Base-by-base conservation (phyloP, 2,329 filamentous ascomycete genomes). In the Cladophialophora exuberans region DNA sequence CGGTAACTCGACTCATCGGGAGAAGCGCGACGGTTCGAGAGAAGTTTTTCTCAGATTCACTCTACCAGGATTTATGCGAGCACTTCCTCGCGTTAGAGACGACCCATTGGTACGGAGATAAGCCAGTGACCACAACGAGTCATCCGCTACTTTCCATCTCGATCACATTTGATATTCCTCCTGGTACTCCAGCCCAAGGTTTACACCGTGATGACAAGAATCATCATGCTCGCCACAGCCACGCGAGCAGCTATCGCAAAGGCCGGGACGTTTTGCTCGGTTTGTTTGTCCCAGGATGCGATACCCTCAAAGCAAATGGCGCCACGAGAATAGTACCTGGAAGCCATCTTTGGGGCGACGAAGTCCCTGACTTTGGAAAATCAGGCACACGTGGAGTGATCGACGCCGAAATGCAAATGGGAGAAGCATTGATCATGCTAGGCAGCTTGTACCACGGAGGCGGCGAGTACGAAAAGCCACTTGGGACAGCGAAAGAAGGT, bases 171-270 rank as follows among this genome's bases (percentile, higher is more conserved):
- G 67, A 69, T 42, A 68, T 68, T 1, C 68, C 65, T 4, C 69
- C 71, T 0, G 67, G 69, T 2, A 68, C 66, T 2, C 53, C 62
- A 3, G 63, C 70, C 1, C 70, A 72, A 51, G 61, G 64, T 6
- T 63, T 73, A 5, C 71, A 73, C 48, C 69, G 72, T 4, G 70
- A 73, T 51, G 72, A 74, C 56, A 73, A 73, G 55, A 72, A 71
- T 50, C 71, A 73, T 46, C 72, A 73, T 48, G 67, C 67, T 5
- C 63, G 67, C 3, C 71, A 74, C 54, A 17, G 44, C 3, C 41
- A 60, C 11, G 54, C 65, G 0, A 42, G 56, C 1, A 43, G 47
- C 1, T 71, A 72, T 45, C 31, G 47, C 9, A 60, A 60, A 3
- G 65, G 67, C 15, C 69, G 70, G 4, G 71, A 73, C 43, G 65